These are phyloP conservation scores for Tylopilus rubrobrunneus DNA, from an alignment of 768 basidiomycete genomes.

Conservation along the genomic window DNA sequence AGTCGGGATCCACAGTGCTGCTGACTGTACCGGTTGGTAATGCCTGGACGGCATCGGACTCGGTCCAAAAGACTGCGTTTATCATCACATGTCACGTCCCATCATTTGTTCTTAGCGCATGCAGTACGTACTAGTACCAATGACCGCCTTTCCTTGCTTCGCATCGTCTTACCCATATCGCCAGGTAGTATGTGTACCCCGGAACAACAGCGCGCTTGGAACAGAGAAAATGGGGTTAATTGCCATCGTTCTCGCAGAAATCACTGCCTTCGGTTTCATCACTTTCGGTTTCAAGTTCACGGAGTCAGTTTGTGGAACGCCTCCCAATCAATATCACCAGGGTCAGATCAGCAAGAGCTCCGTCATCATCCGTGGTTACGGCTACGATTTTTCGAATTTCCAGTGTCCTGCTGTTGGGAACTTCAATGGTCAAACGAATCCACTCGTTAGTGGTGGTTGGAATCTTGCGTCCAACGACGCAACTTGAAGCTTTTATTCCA, in stretches of 20 bases:
- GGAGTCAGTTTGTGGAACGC: constrained; percentile 85
- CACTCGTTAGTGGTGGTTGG: constrained; percentile 74
- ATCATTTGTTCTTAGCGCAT: constrained; percentile 64
- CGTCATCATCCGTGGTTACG: constrained; percentile 91
- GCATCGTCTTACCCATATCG: constrained; percentile 9
- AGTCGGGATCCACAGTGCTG: constrained; percentile 39
- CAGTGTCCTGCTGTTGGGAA: constrained; percentile 65
- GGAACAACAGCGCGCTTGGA: constrained; percentile 95
- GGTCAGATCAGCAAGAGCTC: constrained; percentile 74
- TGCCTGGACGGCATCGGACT: constrained; percentile 75
- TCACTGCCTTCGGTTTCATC: constrained; percentile 94
- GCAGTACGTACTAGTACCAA: constrained; percentile 75
- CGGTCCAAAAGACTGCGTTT: constrained; percentile 92
- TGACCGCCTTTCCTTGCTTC: not conserved
- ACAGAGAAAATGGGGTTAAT: constrained; percentile 97
- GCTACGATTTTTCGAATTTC: constrained; percentile 88
- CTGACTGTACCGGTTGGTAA: constrained; percentile 34
- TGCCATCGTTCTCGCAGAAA: constrained; percentile 67
- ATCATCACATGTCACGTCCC: constrained; percentile 84
- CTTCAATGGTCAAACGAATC: constrained; percentile 83
- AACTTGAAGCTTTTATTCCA: constrained; percentile 94
- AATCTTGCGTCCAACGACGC: constrained; percentile 86
- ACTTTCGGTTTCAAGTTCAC: constrained; percentile 99
- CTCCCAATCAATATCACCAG: constrained; percentile 77
- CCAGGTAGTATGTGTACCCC: constrained; percentile 83